Evolutionary conservation across 352 stramenopile species (phyloP).

Genomic region (Phytophthora sp.): DNA sequence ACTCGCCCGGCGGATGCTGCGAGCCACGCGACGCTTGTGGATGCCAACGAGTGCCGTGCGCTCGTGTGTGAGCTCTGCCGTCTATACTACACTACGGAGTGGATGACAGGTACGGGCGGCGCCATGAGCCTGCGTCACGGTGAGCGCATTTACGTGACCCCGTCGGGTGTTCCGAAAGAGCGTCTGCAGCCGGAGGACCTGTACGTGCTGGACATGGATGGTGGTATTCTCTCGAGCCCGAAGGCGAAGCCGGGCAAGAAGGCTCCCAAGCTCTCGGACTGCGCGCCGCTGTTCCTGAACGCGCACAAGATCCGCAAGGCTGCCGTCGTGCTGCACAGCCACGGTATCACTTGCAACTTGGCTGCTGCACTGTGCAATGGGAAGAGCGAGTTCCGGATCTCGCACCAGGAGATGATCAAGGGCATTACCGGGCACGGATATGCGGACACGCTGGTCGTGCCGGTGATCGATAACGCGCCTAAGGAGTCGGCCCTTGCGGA

Average conservation of each 20-base stretch:
- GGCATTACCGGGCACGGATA: slow-evolving; percentile 93
- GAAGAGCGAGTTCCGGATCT: slow-evolving; percentile 87
- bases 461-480: slow-evolving; percentile 97
- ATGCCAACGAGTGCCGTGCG: slow-evolving; percentile 50
- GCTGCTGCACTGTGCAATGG: slow-evolving; percentile 91
- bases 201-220: slow-evolving; percentile 93
- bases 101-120: slow-evolving; percentile 95
- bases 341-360: slow-evolving; percentile 88
- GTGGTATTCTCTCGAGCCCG: slow-evolving; percentile 74
- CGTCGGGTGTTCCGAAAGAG: slow-evolving; percentile 97
- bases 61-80: slow-evolving; percentile 78
- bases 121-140: slow-evolving; percentile 93
- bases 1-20: slow-evolving; percentile 47
- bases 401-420: slow-evolving; percentile 98
- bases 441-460: slow-evolving; percentile 93
- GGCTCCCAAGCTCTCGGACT: slow-evolving; percentile 90
- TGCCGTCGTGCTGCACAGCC: slow-evolving; percentile 79
- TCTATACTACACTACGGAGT: slow-evolving; percentile 85
- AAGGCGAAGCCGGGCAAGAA: slow-evolving; percentile 46
- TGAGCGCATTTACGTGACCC: slow-evolving; percentile 95
- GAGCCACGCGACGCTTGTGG: slow-evolving; percentile 40
- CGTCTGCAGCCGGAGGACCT: slow-evolving; percentile 95
- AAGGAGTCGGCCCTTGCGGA: slow-evolving; percentile 93
- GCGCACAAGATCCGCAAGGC: slow-evolving; percentile 89
- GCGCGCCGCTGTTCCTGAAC: slow-evolving; percentile 94